phyloP scores from a whole-genome alignment of 805 yeast species.

The Lachancea dasiensis region DNA sequence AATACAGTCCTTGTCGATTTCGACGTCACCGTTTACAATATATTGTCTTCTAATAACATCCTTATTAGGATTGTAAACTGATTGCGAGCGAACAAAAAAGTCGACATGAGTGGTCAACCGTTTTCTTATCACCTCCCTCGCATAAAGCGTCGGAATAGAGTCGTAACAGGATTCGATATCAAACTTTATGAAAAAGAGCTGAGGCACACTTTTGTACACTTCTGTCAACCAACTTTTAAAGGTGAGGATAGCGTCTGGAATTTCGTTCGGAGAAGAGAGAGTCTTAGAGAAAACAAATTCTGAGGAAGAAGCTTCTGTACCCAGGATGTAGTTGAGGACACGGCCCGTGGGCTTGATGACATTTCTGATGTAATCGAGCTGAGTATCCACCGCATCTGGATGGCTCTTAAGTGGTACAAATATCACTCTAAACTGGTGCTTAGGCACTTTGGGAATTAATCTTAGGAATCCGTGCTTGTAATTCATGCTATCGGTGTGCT shows the following conservation, averaged over 20 bases:
- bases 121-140: slow-evolving; percentile 32
- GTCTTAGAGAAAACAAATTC: slow-evolving; percentile 22
- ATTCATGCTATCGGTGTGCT: slow-evolving; percentile 35
- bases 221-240: slow-evolving; percentile 33
- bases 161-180: slow-evolving; percentile 79
- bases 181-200: slow-evolving; percentile 53
- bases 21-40: slow-evolving; percentile 19
- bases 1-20: slow-evolving; percentile 15
- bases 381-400: slow-evolving; percentile 32
- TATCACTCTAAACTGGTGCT: slow-evolving; percentile 51
- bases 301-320: slow-evolving; percentile 23
- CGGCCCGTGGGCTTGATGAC: slow-evolving; percentile 41
- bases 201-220: slow-evolving; percentile 26
- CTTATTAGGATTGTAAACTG: slow-evolving; percentile 18
- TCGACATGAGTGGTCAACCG: slow-evolving; percentile 16
- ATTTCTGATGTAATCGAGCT: slow-evolving; percentile 32
- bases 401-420: slow-evolving; percentile 45
- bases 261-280: slow-evolving; percentile 40
- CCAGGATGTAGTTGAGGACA: slow-evolving; percentile 31
- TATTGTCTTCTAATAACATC: slow-evolving; percentile 11
- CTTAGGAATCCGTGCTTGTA: slow-evolving; percentile 55
- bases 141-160: slow-evolving; percentile 46
- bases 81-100: slow-evolving; percentile 27
- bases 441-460: too few relatives aligned
- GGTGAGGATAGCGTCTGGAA: slow-evolving; percentile 34